phyloP scores from a whole-genome alignment of 352 stramenopile genomes.

The Phytopythium helicoides region DNA sequence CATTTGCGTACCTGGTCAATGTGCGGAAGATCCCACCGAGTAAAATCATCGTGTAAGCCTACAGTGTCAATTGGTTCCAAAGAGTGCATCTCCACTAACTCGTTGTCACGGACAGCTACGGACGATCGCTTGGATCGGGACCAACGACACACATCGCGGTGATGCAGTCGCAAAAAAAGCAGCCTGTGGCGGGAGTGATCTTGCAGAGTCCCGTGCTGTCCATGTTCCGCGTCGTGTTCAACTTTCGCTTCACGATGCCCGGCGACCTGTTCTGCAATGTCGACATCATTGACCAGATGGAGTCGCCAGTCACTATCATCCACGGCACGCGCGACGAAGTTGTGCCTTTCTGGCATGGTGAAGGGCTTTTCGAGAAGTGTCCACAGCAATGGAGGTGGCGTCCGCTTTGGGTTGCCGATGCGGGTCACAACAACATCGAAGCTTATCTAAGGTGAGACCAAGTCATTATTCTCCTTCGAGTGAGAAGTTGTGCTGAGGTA shows the following conservation, averaged over 20 bases:
- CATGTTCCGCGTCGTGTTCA: constrained; percentile 97
- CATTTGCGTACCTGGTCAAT: constrained; percentile 94
- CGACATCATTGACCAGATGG: constrained; percentile 88
- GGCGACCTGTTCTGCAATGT: constrained; percentile 99
- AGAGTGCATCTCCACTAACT: too few species aligned
- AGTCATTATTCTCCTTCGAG: neutral
- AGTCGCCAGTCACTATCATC: constrained; percentile 97
- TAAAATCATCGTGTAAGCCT: constrained; percentile 92
- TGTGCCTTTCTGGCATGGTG: constrained; percentile 98
- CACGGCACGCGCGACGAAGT: constrained; percentile 98
- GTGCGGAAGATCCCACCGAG: constrained; percentile 89
- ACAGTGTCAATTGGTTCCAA: too few species aligned
- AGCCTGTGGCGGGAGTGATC: constrained; percentile 94
- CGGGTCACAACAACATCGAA: constrained; percentile 99
- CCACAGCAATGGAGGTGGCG: constrained; percentile 93
- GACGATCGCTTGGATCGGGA: constrained; percentile 90
- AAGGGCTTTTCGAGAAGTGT: constrained; percentile 92
- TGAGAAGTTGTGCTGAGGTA: neutral
- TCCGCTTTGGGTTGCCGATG: constrained; percentile 97
- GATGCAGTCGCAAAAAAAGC: constrained; percentile 88
- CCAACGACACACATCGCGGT: constrained; percentile 96
- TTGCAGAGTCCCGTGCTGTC: constrained; percentile 95
- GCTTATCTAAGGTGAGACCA: constrained; percentile 81
- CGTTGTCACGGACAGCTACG: constrained; percentile 52
- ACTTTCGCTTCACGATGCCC: constrained; percentile 97